Base-by-base conservation (phyloP, 2,329 filamentous ascomycete genomes). In the Furcasterigmium furcatum region DNA sequence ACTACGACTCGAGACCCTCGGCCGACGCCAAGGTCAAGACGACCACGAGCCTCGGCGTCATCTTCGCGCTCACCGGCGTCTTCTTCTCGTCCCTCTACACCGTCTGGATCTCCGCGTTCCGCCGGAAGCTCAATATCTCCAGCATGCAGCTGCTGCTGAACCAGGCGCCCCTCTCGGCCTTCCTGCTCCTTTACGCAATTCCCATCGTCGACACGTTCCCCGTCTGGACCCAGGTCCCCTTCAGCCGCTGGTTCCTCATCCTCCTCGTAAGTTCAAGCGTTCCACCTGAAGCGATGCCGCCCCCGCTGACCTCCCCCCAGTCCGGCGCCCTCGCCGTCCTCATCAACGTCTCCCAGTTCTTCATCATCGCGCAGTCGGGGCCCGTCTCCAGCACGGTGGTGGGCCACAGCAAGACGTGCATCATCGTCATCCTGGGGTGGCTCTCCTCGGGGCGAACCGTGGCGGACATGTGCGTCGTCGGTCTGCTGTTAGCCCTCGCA, bases 101-200 rank as follows among this genome's bases (percentile, higher is more conserved):
- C 0, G 79, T 87, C 48, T 85, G 81, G 80, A 84, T 87, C 57
- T 74, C 77, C 43, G 76, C 74, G 55, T 86, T 82, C 58, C 80
- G 85, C 60, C 75, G 79, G 49, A 84, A 79, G 62, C 71, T 86
- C 20, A 73, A 82, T 49, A 80, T 86, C 67, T 78, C 75, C 52
- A 85, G 81, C 63, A 83, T 85, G 75, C 84, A 87, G 66, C 67
- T 88, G 27, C 71, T 88, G 12, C 80, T 80, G 64, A 86, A 85
- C 62, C 83, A 87, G 62, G 80, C 82, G 2, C 82, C 83, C 2
- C 67, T 85, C 3, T 79, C 81, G 19, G 76, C 77, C 3, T 72
- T 84, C 48, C 61, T 86, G 52, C 72, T 87, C 43, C 72, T 86
- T 21, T 85, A 85, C 54, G 74, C 78, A 27, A 83, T 86, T 49